Evolutionary conservation across 2,329 filamentous ascomycete species (phyloP), one percentile per base, ranked within the genome.

Genomic region (Sporothrix schenckii): DNA sequence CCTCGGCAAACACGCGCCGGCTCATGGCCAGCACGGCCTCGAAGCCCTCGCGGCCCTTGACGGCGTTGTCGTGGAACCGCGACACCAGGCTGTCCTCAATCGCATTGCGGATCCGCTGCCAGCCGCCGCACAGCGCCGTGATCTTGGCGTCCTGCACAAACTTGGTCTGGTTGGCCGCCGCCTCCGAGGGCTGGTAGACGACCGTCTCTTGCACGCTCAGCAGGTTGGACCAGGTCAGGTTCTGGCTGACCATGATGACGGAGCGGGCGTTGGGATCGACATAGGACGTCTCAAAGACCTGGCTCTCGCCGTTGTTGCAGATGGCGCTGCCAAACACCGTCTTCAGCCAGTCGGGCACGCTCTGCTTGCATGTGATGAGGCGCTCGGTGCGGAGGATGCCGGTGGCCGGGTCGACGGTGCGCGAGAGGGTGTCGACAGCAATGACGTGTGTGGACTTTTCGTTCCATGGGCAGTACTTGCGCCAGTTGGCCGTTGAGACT

Each of bases 401-500:
- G 14, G 87, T 88, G 27, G 78, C 78, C 1, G 83, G 79, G 76
- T 88, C 85, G 79, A 89, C 83, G 66, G 75, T 75, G 60, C 95
- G 92, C 68, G 89, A 91, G 76, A 99, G 82, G 16, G 94, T 98
- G 83, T 99, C 95, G 77, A 98, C 95, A 75, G 93, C 94, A 75
- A 96, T 89, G 75, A 99, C 95, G 81, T 99, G 95, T 53, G 93
- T 92, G n/a, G 92, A 94, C 83, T 97, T 95, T 80, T 97, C 92
- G 84, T 99, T 99, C 94, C 95, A 98, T 24, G 94, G 94, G 77
- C 93, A 96, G 83, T 99, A 99, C 81, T 99, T 99, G 76, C 90
- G 91, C 95, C 95, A 99, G 86, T 99, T 99, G 79, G 92, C 93
- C 16, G 93, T 93, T 34, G 93, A 97, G 49, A 99, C 95, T 81